Conservation (phyloP, 805 yeast genomes). For the Saccharomycopsis capsularis region DNA sequence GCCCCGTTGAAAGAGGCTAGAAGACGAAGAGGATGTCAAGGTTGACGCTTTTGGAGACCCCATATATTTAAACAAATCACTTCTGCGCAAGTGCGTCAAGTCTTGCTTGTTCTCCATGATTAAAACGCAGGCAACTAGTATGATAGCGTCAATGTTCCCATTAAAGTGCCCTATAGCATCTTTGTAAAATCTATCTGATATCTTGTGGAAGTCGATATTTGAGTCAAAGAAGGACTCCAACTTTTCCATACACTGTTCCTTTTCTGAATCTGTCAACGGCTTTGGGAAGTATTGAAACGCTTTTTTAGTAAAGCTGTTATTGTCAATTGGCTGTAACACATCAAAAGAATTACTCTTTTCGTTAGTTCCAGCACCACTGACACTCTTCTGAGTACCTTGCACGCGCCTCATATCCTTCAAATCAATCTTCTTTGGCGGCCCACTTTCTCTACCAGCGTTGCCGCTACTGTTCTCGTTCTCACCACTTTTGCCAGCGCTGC, state of each 20-base stretch:
- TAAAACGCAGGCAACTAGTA: neutral
- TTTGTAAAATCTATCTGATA: neutral
- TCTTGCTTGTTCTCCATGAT: too few relatives aligned
- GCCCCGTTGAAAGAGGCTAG: too few relatives aligned
- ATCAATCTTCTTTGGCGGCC: neutral
- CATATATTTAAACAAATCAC: too few relatives aligned
- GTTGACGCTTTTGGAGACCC: too few relatives aligned
- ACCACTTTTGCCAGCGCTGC: neutral
- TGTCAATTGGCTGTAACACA: neutral
- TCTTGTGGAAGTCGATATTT: neutral
- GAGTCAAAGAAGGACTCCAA: neutral
- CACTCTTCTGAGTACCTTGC: neutral
- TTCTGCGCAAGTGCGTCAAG: too few relatives aligned
- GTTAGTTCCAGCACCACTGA: neutral
- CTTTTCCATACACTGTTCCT: neutral
- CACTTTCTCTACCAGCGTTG: neutral
- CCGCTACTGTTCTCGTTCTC: neutral
- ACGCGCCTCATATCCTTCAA: neutral
- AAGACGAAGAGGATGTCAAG: too few relatives aligned
- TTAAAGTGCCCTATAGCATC: conserved; percentile 17
- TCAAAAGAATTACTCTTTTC: neutral
- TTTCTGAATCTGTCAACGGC: too few relatives aligned
- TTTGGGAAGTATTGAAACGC: neutral
- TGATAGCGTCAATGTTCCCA: conserved; percentile 6
- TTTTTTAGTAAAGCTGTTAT: neutral